These are phyloP conservation scores for Penicillium brasilianum DNA, from an alignment of 2,329 filamentous ascomycete species.

Conservation along the genomic window DNA sequence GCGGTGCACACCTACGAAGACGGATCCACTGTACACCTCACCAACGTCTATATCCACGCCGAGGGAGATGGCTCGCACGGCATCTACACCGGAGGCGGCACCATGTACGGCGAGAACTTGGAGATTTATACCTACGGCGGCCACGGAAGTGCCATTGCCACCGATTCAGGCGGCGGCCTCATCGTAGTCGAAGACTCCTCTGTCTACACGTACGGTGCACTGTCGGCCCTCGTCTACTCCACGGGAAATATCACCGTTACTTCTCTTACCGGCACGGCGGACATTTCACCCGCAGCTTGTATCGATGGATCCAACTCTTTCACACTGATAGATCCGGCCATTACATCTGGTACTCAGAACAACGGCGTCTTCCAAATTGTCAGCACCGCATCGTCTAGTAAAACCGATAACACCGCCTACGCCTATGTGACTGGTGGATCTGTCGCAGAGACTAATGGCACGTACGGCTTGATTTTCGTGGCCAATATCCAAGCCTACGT, in stretches of 20 bases:
- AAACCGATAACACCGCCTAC: constrained; percentile 3
- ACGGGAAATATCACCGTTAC: constrained; percentile 13
- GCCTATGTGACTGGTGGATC: constrained; percentile 14
- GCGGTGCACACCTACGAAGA: constrained; percentile 12
- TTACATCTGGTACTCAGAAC: constrained; percentile 9
- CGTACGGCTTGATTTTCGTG: constrained; percentile 8
- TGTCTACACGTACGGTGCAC: constrained; percentile 9
- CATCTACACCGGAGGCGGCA: constrained; percentile 10
- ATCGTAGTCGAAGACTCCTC: constrained; percentile 6
- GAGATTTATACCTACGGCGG: constrained; percentile 3
- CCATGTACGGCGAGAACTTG: constrained; percentile 7
- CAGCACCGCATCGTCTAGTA: constrained; percentile 1
- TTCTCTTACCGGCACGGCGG: not conserved
- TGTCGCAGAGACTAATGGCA: constrained; percentile 11
- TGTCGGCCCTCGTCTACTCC: constrained; percentile 12
- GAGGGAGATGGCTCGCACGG: constrained; percentile 13
- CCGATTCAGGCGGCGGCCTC: constrained; percentile 9
- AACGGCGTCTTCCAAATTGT: constrained; percentile 14
- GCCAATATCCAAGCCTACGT: constrained; percentile 12
- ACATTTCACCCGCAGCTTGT: constrained; percentile 11
- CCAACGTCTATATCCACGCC: constrained; percentile 4
- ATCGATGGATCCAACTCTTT: constrained; percentile 16
- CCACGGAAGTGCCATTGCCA: constrained; percentile 14
- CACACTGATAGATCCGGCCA: constrained; percentile 6
- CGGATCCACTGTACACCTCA: constrained; percentile 1